Base-by-base conservation (phyloP, 2,329 filamentous ascomycete species). In the Calonectria fujianensis region DNA sequence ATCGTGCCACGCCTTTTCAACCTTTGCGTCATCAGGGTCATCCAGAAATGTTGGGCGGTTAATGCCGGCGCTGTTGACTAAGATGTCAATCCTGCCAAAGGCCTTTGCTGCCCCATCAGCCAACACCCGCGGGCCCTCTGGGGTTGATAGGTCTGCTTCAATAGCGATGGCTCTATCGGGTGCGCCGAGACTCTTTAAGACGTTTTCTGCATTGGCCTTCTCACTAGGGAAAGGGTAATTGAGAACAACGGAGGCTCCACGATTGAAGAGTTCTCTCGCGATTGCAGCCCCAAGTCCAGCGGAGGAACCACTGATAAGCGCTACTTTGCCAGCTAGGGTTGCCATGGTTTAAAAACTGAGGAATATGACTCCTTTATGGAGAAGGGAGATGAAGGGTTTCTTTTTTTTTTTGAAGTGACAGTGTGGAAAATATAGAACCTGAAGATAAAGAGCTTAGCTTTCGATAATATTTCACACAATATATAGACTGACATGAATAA, bases 31-130 rank as follows among this genome's bases (percentile, higher is more conserved):
- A n/a, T 57, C 29, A 13, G 29, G 52, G 29, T 57, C 29, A 11
- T 57, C 52, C 4, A 57, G 41, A 35, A 32, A 57, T n/a, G 29
- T 35, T n/a, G 29, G 52, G 52, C 52, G 52, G 52, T 35, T 35
- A 11, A 57, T 35, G 16, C 52, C 29, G 20, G 29, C 52, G 11
- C 52, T 35, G 29, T 57, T 32, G 14, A 57, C 52, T 7, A 57
- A 27, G 20, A 35, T 57, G 32, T 32, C 29, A 32, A 57, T 57
- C 31, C 35, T 35, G 29, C 29, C 29, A 57, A 57, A 57, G 52
- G 52, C 52, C 29, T 35, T 35, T n/a, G 29, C 52, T 32, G 52
- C 52, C 4, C 31, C 29, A n/a, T 57, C 29, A 20, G 52, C 52
- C 52, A 35, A 18, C 29, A 57, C 7, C 9, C 13, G 16, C 2